phyloP scores from a whole-genome alignment of 2,329 filamentous ascomycete species.

The Phoma sp. region DNA sequence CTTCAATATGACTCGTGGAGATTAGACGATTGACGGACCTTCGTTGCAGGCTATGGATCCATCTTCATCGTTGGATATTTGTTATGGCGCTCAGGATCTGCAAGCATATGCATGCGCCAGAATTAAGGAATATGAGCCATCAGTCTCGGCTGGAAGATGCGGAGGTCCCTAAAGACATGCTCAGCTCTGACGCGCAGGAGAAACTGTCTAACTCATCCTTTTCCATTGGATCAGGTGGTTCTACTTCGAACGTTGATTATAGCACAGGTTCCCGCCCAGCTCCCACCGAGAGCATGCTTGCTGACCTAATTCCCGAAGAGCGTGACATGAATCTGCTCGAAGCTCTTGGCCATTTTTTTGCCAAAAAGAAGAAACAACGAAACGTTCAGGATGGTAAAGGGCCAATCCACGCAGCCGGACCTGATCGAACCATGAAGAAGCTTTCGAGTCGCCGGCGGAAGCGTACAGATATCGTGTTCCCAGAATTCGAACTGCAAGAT shows the following conservation, averaged over 20 bases:
- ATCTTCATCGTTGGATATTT: slow-evolving; percentile 16
- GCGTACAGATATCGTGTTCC: background rate
- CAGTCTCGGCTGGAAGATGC: background rate
- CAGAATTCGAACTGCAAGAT: background rate
- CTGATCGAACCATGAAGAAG: background rate
- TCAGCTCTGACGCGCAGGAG: background rate
- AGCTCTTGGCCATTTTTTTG: background rate
- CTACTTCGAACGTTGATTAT: background rate
- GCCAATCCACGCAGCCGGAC: background rate
- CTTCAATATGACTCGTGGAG: background rate
- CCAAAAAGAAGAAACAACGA: background rate
- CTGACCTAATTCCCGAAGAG: background rate
- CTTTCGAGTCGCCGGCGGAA: background rate
- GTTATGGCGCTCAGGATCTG: slow-evolving; percentile 1
- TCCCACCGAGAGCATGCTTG: background rate
- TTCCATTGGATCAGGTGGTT: background rate
- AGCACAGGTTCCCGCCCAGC: background rate
- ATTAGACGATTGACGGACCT: background rate
- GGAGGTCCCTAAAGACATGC: background rate
- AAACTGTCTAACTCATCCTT: background rate
- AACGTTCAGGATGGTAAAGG: background rate
- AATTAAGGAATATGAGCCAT: background rate
- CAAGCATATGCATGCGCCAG: background rate
- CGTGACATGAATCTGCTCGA: background rate
- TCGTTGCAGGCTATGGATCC: slow-evolving; percentile 1